Evolutionary conservation across 495 filamentous ascomycete species (phyloP), one percentile per base, ranked within the genome.

Genomic region (Delitschia confertaspora): DNA sequence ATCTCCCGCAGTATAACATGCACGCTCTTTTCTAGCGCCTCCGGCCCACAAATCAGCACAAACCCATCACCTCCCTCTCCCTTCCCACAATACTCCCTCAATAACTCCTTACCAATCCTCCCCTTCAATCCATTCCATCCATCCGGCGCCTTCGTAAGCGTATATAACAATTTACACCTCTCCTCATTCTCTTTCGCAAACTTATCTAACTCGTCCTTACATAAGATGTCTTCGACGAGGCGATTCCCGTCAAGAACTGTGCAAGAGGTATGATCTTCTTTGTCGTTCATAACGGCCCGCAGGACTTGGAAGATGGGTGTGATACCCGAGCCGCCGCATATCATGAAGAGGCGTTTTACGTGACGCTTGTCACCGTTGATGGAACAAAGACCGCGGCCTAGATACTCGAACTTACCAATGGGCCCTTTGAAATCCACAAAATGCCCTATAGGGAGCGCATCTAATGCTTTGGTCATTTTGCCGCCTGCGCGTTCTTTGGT

Each of bases 221-320:
- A 85, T 0, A 96, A 67, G 29, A 96, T 94, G 64, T 96, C 89
- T 47, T 83, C 82, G 45, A 85, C 74, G 20, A 72, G 60, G 33
- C 85, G 62, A 55, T 95, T 96, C 0, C 88, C 86, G 55, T 94
- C 71, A 1, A 95, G 66, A 0, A 96, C 72, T 7, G 82, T 57
- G 55, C 88, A 93, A 0, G 54, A 60, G 0, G 79, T 82, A 0
- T 57, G 47, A 58, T 83, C 80, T 7, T 69, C 49, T 3, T 46
- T 42, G 50, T 84, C 71, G 33, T 72, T 66, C 65, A 86, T 74
- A 1, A 91, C 75, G 3, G 85, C 85, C 21, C 85, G 69, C 25
- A 95, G 68, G 1, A 95, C 85, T 49, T 93, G 84, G 65, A 81
- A 94, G 42, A 95, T 83, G 1, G 89, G 89, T 29, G 89, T 96